Conservation (phyloP, 176 grass and related monocot species). For the Pharus latifolius region DNA sequence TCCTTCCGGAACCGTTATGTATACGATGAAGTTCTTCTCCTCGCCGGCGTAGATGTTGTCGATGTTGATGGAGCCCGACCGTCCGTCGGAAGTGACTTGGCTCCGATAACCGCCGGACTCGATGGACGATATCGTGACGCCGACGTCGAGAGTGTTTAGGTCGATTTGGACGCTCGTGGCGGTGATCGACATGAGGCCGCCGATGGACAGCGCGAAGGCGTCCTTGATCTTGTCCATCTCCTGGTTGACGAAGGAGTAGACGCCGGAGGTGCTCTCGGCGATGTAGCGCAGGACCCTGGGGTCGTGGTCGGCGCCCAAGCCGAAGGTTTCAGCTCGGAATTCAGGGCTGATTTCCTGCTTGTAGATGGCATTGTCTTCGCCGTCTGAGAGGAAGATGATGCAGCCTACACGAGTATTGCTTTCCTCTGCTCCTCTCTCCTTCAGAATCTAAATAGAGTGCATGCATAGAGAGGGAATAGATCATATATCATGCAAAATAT, state of each 20-base stretch:
- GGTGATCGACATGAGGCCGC: constrained; percentile 11
- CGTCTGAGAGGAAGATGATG: constrained; percentile 50
- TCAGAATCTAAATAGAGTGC: constrained; percentile 13
- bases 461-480: not conserved
- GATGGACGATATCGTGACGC: constrained; percentile 10
- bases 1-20: constrained; percentile 12
- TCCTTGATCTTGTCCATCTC: constrained; percentile 8
- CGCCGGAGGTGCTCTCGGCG: constrained; percentile 21
- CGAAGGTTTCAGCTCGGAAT: constrained; percentile 30
- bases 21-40: constrained; percentile 26
- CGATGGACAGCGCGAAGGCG: constrained; percentile 26
- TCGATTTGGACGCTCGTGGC: not conserved
- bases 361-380: constrained; percentile 16
- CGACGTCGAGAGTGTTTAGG: not conserved
- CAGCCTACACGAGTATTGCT: constrained; percentile 31
- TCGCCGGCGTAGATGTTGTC: constrained; percentile 28
- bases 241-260: constrained; percentile 33
- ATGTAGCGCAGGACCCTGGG: constrained; percentile 23
- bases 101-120: constrained; percentile 18
- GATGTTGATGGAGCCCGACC: constrained; percentile 11
- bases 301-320: constrained; percentile 38
- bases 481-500: constrained; percentile 11
- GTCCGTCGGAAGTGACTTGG: not conserved
- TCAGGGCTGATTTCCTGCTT: not conserved
- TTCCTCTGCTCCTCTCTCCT: constrained; percentile 20